Evolutionary conservation across 1,284 basidiomycete species (phyloP).

Genomic region (Taiwanofungus camphoratus): DNA sequence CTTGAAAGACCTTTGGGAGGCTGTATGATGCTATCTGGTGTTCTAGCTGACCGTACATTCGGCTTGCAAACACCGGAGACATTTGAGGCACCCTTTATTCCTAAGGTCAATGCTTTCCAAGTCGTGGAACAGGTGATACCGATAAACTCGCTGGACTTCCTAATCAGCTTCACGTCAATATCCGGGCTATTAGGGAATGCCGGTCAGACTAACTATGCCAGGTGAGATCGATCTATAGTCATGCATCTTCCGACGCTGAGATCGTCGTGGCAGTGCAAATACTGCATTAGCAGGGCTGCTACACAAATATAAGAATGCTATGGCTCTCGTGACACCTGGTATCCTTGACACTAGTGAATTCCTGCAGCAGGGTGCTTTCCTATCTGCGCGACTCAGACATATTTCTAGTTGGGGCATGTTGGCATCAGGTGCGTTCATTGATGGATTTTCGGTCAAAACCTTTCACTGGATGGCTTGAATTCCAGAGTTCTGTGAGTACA

Average conservation of each 20-base stretch:
- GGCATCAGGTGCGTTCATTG: constrained; percentile 6
- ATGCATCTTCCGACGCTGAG: neutral
- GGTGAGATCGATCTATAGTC: too few species aligned
- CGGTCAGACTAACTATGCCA: constrained; percentile 37
- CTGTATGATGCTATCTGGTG: constrained; percentile 31
- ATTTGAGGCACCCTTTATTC: constrained; percentile 24
- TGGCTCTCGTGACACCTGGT: constrained; percentile 31
- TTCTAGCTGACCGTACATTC: constrained; percentile 31
- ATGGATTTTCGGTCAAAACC: constrained; percentile 13
- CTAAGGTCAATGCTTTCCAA: constrained; percentile 30
- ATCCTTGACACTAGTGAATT: constrained; percentile 29
- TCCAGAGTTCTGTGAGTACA: constrained; percentile 30
- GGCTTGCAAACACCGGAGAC: constrained; percentile 25
- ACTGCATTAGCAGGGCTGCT: constrained; percentile 29
- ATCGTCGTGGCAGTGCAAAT: constrained; percentile 28
- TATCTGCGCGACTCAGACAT: too few species aligned
- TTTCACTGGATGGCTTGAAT: constrained; percentile 13
- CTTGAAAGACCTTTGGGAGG: constrained; percentile 27
- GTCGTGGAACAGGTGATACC: constrained; percentile 18
- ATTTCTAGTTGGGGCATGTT: too few species aligned
- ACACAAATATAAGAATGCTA: constrained; percentile 28
- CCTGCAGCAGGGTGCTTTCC: too few species aligned
- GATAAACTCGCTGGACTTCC: constrained; percentile 29
- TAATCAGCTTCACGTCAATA: constrained; percentile 33
- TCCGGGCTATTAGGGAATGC: constrained; percentile 31